phyloP scores from a whole-genome alignment of 805 yeast genomes.

The Candida germanica region DNA sequence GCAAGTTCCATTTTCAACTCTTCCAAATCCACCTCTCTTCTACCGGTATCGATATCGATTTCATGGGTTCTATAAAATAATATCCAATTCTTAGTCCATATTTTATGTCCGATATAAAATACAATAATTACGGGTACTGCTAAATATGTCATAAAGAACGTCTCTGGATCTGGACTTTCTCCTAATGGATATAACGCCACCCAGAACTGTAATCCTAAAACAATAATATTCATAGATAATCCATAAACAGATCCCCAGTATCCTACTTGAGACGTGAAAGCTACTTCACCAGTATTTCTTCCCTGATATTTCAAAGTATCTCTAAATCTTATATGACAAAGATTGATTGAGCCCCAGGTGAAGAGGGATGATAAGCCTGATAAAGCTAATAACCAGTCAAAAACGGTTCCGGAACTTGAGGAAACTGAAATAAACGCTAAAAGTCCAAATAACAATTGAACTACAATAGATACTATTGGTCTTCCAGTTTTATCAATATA shows the following conservation, averaged over 20 bases:
- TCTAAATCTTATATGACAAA: slow-evolving; percentile 49
- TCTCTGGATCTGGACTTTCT: slow-evolving; percentile 40
- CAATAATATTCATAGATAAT: slow-evolving; percentile 50
- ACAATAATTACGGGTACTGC: slow-evolving; percentile 60
- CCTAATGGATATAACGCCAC: slow-evolving; percentile 71
- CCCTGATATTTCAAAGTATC: slow-evolving; percentile 63
- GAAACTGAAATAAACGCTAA: slow-evolving; percentile 46
- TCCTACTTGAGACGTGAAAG: slow-evolving; percentile 67
- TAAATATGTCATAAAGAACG: slow-evolving; percentile 65
- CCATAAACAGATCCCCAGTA: slow-evolving; percentile 67
- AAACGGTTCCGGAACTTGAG: slow-evolving; percentile 34
- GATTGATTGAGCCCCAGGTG: slow-evolving; percentile 50
- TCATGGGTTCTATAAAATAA: slow-evolving; percentile 28
- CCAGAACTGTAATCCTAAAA: slow-evolving; percentile 79
- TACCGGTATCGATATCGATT: slow-evolving; percentile 36
- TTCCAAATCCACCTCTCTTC: slow-evolving; percentile 38
- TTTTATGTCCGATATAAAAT: slow-evolving; percentile 58
- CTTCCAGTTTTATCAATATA: slow-evolving; percentile 51
- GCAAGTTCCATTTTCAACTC: slow-evolving; percentile 38
- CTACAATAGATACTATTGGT: slow-evolving; percentile 44
- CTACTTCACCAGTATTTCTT: slow-evolving; percentile 63
- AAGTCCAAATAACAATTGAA: slow-evolving; percentile 41
- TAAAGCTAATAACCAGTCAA: slow-evolving; percentile 48
- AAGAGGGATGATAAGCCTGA: slow-evolving; percentile 48
- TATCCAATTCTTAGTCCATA: slow-evolving; percentile 41